Evolutionary conservation across 805 yeast genomes (phyloP), one percentile per base, ranked within the genome.

Genomic region (Candida krabiensis): DNA sequence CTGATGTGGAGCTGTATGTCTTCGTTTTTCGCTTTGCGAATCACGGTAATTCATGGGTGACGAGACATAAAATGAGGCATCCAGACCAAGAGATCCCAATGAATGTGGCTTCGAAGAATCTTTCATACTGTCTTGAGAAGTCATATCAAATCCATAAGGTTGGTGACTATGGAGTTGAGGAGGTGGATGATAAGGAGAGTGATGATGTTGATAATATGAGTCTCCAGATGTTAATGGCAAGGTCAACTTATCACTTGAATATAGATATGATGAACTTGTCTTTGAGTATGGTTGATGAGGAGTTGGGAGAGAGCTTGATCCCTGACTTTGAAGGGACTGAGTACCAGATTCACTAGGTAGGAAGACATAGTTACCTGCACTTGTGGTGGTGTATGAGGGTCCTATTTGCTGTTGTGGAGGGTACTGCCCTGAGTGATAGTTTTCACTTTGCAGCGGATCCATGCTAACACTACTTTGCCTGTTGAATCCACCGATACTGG

Each of bases 1-100:
- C 6, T 22, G n/a, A 21, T 41, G 38, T 17, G 49, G 52, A 3
- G 35, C 30, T 6, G 52, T 47, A 27, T 47, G 44, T 22, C 44
- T 39, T 30, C 50, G 29, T 29, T 31, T 33, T n/a, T 41, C 31
- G n/a, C 12, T 19, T 9, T 32, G 38, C 21, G 35, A n/a, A 11
- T 37, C 35, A 4, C 29, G 27, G 13, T 12, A 35, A 13, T 13
- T 33, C 19, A 29, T 23, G 16, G 31, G 29, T 9, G 40, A 28
- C 15, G 30, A 2, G 15, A 27, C 33, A 9, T 32, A 24, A 3
- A 19, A 7, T 14, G 40, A 27, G 6, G 37, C 12, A 12, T 40
- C 44, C 8, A 39, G 22, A 3, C 37, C 30, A 17, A 41, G 21
- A 12, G 40, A 26, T 12, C 36, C 37, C n/a, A 37, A 14, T n/a